Conservation (phyloP, 2,329 filamentous ascomycete genomes). For the Aspergillus fumigatus region DNA sequence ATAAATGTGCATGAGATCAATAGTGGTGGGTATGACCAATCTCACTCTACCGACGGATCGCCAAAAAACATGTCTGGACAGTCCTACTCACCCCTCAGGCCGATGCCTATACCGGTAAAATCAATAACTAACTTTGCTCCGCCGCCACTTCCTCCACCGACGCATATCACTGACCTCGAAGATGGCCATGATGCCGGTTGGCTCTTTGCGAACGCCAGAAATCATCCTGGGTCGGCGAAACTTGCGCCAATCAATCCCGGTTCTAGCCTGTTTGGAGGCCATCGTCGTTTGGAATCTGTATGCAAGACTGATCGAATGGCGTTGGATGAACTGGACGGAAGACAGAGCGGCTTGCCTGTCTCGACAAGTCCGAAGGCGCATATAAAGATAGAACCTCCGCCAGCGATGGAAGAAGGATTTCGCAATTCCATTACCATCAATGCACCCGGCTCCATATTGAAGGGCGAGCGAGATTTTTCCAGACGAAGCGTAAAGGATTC, state of each 20-base stretch:
- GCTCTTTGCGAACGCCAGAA: conserved; percentile 57
- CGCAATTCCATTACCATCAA: conserved; percentile 29
- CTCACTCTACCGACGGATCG: conserved; percentile 32
- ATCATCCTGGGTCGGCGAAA: conserved; percentile 44
- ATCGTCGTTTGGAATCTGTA: conserved; percentile 32
- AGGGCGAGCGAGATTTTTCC: conserved; percentile 57
- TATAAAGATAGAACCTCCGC: conserved; percentile 33
- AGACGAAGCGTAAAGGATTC: conserved; percentile 54
- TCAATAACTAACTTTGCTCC: conserved; percentile 47
- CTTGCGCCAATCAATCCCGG: conserved; percentile 45
- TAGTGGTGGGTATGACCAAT: conserved; percentile 26
- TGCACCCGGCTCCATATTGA: conserved; percentile 38
- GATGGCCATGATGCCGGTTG: conserved; percentile 58
- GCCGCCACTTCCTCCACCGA: conserved; percentile 63
- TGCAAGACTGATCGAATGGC: conserved; percentile 33
- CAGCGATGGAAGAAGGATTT: conserved; percentile 28
- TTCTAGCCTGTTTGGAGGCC: conserved; percentile 49
- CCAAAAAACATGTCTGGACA: conserved; percentile 39
- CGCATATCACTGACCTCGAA: conserved; percentile 54
- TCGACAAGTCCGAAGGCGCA: conserved; percentile 32
- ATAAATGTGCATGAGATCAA: conserved; percentile 41
- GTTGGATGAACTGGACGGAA: conserved; percentile 33
- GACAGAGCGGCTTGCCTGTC: conserved; percentile 23
- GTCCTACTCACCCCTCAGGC: conserved; percentile 43
- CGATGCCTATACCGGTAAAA: conserved; percentile 61